Evolutionary conservation across 2,329 filamentous ascomycete species (phyloP).

Genomic region (Xylariaceae sp.): DNA sequence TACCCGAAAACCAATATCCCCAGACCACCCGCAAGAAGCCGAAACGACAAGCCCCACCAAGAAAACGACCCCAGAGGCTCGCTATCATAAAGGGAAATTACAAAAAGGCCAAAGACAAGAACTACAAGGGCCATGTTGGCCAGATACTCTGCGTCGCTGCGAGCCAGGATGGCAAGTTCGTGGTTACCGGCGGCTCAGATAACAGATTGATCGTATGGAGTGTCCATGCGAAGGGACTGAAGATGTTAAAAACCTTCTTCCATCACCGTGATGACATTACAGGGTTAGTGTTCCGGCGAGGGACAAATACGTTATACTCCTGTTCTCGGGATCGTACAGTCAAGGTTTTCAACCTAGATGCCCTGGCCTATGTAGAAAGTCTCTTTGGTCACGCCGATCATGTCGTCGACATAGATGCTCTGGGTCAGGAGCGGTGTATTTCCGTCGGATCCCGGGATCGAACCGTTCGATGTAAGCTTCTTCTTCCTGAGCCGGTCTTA

Average conservation of each 20-base stretch:
- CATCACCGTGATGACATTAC: conserved; percentile 89
- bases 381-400: conserved; percentile 94
- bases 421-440: conserved; percentile 83
- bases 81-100: conserved; percentile 59
- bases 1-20: conserved; percentile 56
- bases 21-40: conserved; percentile 56
- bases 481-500: background rate
- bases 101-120: conserved; percentile 56
- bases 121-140: conserved; percentile 73
- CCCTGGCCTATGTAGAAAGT: conserved; percentile 84
- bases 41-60: conserved; percentile 56
- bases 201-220: conserved; percentile 85
- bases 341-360: conserved; percentile 91
- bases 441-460: conserved; percentile 88
- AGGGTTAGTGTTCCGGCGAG: conserved; percentile 74
- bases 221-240: conserved; percentile 60
- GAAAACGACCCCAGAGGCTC: conserved; percentile 60
- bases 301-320: conserved; percentile 89
- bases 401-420: conserved; percentile 76
- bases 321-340: conserved; percentile 88
- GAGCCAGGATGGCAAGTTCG: conserved; percentile 82
- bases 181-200: conserved; percentile 86
- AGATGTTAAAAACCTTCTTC: conserved; percentile 77
- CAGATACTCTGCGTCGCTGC: conserved; percentile 81
- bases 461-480: conserved; percentile 60